Base-by-base conservation (phyloP, 805 yeast species). In the Candida odintsovae region DNA sequence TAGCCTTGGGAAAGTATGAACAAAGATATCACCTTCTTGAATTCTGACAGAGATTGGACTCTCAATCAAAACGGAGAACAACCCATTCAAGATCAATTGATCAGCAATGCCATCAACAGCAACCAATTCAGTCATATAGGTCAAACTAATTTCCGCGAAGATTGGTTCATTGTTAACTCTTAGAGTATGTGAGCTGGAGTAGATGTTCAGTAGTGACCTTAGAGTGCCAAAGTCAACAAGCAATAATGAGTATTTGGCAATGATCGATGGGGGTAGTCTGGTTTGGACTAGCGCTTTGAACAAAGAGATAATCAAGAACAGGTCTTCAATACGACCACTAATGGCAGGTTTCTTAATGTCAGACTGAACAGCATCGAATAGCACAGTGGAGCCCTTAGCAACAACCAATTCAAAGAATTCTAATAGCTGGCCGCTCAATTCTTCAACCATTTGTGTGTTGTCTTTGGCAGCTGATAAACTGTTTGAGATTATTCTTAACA, bases 111-210 rank as follows among this genome's bases (percentile, higher is more conserved):
- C 66, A 39, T 78, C 80, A 11, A 80, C 70, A 1, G 78, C 67
- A 53, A 85, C 77, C 59, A 89, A 68, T 54, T 88, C 94, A 48
- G 79, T 77, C 28, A 90, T 70, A 52, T 78, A 86, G 56, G 79
- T 73, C 50, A 90, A 67, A 10, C 89, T 69, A 37, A 87, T 63
- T 51, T 86, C 90, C 0, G 94, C 92, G 57, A 85, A 78, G 0
- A 83, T 68, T 20, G 82, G 82, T 40, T 85, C 90, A 40, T 74
- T 78, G 47, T 80, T 75, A 6, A 81, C 69, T 51, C 75, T 78
- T 36, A 82, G 66, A 31, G 77, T 63, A 53, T 85, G 86, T 0
- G 94, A 76, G 46, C 80, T 76, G 0, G 94, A 76, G 62, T 82
- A 89, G 12, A 86, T 66, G 44, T 80, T 78, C 54, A 86, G 61